phyloP scores from a whole-genome alignment of 352 stramenopile species.

The Globisporangium spinosum region DNA sequence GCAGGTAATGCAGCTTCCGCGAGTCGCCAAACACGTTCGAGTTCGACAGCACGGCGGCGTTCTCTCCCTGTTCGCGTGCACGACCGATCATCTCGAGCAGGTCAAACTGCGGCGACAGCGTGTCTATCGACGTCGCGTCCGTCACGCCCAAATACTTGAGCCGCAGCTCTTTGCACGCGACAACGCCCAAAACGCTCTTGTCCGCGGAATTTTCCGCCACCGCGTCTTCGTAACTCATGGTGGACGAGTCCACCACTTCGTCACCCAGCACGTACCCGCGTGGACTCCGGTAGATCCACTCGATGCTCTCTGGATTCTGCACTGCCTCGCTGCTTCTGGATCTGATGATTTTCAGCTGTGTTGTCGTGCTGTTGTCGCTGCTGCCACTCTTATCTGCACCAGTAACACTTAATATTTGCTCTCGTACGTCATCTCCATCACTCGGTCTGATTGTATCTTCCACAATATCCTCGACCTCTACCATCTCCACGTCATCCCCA shows the following conservation, averaged over 20 bases:
- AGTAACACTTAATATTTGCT: not conserved
- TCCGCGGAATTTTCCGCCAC: slow-evolving; percentile 25
- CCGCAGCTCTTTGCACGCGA: slow-evolving; percentile 63
- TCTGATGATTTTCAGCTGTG: not conserved
- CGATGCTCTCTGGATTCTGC: slow-evolving; percentile 31
- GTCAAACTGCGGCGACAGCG: slow-evolving; percentile 66
- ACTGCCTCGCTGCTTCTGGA: slow-evolving; percentile 13
- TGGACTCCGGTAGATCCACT: slow-evolving; percentile 61
- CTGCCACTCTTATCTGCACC: not conserved
- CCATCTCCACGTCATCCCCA: not conserved
- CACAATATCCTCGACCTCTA: not conserved
- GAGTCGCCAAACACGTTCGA: slow-evolving; percentile 63
- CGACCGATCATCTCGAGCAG: slow-evolving; percentile 76
- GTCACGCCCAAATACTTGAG: slow-evolving; percentile 68
- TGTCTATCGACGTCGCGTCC: slow-evolving; percentile 50
- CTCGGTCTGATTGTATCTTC: not conserved
- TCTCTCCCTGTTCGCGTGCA: slow-evolving; percentile 50
- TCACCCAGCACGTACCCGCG: slow-evolving; percentile 57
- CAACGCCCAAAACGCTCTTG: slow-evolving; percentile 55
- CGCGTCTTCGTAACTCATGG: slow-evolving; percentile 58
- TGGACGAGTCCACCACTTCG: slow-evolving; percentile 49
- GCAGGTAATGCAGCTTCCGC: slow-evolving; percentile 76
- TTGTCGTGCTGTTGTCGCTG: not conserved
- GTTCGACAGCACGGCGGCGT: slow-evolving; percentile 51
- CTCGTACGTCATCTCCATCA: slow-evolving; percentile 14